These are phyloP conservation scores for Trichophaea hybrida DNA, from an alignment of 2,329 filamentous ascomycete species.

Conservation along the genomic window DNA sequence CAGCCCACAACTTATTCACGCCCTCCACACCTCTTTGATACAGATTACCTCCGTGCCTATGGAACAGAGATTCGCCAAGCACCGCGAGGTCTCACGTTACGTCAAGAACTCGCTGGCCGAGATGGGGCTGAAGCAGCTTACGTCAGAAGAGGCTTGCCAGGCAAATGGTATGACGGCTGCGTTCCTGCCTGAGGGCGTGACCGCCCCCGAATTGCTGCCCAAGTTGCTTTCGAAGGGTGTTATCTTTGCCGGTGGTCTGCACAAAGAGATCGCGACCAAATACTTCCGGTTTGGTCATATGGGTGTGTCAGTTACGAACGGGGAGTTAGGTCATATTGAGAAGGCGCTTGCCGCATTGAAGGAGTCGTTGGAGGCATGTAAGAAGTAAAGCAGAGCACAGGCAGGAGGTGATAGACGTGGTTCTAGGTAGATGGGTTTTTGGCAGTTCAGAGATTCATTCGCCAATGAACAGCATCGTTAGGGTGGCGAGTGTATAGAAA, in stretches of 20 bases:
- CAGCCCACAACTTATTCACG: constrained; percentile 82
- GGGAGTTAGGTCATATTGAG: constrained; percentile 61
- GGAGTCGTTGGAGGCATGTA: constrained; percentile 51
- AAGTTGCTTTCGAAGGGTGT: constrained; percentile 75
- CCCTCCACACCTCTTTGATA: constrained; percentile 73
- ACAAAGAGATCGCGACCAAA: constrained; percentile 85
- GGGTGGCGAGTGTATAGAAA: too few species aligned
- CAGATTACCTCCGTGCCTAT: constrained; percentile 75
- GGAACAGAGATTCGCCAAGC: constrained; percentile 66
- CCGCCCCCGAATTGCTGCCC: constrained; percentile 69
- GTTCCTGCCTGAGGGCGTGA: constrained; percentile 74
- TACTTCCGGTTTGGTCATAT: constrained; percentile 97
- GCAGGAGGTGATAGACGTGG: too few species aligned
- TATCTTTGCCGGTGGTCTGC: constrained; percentile 85
- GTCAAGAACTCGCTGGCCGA: constrained; percentile 72
- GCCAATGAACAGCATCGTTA: too few species aligned
- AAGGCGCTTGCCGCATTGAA: constrained; percentile 67
- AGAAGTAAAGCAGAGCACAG: not conserved
- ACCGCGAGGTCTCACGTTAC: constrained; percentile 64
- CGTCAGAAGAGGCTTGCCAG: constrained; percentile 73
- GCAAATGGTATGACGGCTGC: constrained; percentile 97
- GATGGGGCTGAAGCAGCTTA: constrained; percentile 76
- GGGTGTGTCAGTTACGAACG: constrained; percentile 71
- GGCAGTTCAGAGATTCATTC: too few species aligned
- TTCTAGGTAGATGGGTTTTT: too few species aligned